These are phyloP conservation scores for Microdochium paspali DNA, from an alignment of 2,329 filamentous ascomycete species.

Conservation along the genomic window DNA sequence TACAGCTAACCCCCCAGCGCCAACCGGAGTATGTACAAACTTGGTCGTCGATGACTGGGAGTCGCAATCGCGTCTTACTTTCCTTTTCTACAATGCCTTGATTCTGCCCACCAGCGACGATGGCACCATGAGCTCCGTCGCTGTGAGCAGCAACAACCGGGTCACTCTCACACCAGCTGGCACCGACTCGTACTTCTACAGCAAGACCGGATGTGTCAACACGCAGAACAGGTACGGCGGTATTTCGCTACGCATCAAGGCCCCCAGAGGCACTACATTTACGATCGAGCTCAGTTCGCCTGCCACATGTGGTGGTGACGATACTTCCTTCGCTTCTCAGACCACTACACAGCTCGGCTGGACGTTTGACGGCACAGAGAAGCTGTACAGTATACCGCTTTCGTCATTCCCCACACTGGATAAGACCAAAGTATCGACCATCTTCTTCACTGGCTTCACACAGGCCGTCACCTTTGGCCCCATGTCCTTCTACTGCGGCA, in stretches of 20 bases:
- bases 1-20: not conserved
- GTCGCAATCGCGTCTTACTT: constrained; percentile 52
- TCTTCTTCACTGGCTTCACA: constrained; percentile 39
- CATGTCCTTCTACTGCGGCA: constrained; percentile 49
- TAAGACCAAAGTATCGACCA: constrained; percentile 37
- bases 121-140: constrained; percentile 43
- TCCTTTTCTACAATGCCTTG: constrained; percentile 51
- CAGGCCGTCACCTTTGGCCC: constrained; percentile 42
- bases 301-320: constrained; percentile 28
- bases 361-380: constrained; percentile 50
- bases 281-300: constrained; percentile 40
- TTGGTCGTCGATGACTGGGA: constrained; percentile 50
- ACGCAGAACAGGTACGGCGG: constrained; percentile 41
- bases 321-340: constrained; percentile 20
- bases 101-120: constrained; percentile 46
- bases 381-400: constrained; percentile 49
- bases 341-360: constrained; percentile 41
- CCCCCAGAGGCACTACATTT: constrained; percentile 39
- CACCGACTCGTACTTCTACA: constrained; percentile 47
- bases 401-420: constrained; percentile 40
- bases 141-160: constrained; percentile 39
- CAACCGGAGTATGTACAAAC: constrained; percentile 21
- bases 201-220: constrained; percentile 43
- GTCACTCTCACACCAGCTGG: constrained; percentile 40
- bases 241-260: constrained; percentile 45